Evolutionary conservation across 176 grass and related monocot species (phyloP).

Genomic region (Phoenix dactylifera): DNA sequence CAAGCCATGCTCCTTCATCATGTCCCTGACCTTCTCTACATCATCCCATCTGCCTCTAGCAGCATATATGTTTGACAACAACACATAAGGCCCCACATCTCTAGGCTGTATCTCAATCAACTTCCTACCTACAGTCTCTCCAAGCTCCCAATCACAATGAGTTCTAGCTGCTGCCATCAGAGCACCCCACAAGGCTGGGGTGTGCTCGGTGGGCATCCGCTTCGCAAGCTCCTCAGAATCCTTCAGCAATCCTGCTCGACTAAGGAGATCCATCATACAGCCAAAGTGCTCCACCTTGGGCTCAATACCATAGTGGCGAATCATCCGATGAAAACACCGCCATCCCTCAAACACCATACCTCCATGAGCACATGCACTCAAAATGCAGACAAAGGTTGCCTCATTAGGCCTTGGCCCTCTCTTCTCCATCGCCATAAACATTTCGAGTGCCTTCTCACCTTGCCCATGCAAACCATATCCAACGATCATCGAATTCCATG

Average conservation of each 20-base stretch:
- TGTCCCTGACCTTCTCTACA: conserved; percentile 45
- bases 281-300: conserved; percentile 53
- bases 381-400: conserved; percentile 43
- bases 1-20: conserved; percentile 30
- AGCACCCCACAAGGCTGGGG: conserved; percentile 28
- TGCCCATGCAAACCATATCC: conserved; percentile 51
- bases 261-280: conserved; percentile 66
- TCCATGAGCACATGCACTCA: conserved; percentile 56
- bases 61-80: conserved; percentile 51
- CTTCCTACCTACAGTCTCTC: conserved; percentile 50
- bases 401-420: conserved; percentile 31
- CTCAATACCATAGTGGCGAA: conserved; percentile 27
- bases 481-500: conserved; percentile 74
- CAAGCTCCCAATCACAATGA: conserved; percentile 31
- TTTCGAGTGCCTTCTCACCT: conserved; percentile 37
- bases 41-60: conserved; percentile 47
- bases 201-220: conserved; percentile 12
- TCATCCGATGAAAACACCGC: conserved; percentile 61
- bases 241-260: conserved; percentile 38
- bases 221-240: conserved; percentile 25
- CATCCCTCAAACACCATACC: conserved; percentile 64
- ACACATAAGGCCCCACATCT: conserved; percentile 39
- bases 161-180: conserved; percentile 36
- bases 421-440: conserved; percentile 64
- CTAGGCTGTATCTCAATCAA: conserved; percentile 43